Base-by-base conservation (phyloP, 2,329 filamentous ascomycete species). In the Penicillium vulpinum region DNA sequence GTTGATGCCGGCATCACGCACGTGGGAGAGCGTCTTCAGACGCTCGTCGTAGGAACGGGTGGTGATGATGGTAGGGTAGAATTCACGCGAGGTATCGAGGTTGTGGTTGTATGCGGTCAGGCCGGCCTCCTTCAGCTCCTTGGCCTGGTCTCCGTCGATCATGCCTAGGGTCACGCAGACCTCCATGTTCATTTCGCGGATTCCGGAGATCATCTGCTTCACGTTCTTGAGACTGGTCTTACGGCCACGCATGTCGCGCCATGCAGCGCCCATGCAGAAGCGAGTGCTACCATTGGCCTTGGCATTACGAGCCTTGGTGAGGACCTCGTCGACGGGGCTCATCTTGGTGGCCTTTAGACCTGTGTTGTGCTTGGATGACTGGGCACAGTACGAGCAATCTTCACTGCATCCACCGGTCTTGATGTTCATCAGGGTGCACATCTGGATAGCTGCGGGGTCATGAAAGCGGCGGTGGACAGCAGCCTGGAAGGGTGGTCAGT, bases 391-490 rank as follows among this genome's bases (percentile, higher is more conserved):
- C 24, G 88, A 91, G 78, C 92, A 96, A 76, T 96, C 92, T 75
- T 96, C 92, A 66, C 86, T 91, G 77, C 92, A 96, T 46, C 92
- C 92, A 53, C 92, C 92, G 9, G 91, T 95, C 74, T 96, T 96
- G 80, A 96, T 96, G 81, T 95, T 96, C 90, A 96, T 95, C 57
- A 96, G 81, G 0, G 92, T 96, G 79, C 92, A 96, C 76, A 96
- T 88, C 76, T 96, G 92, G 61, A 96, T 90, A 28, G 90, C 87
- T 45, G 87, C 82, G 7, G 92, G 90, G 69, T 90, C 84, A 77
- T 96, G 92, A 79, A 95, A 95, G 66, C 88, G 88, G 44, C 91
- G 87, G 76, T 96, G 92, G 56, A 96, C 79, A 35, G 82, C 84
- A 63, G 85, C 86, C 91, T 94, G 63, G n/a, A 15, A 4, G 11